Evolutionary conservation across 2,329 filamentous ascomycete genomes (phyloP), one percentile per base, ranked within the genome.

Genomic region (Calonectria honghensis): DNA sequence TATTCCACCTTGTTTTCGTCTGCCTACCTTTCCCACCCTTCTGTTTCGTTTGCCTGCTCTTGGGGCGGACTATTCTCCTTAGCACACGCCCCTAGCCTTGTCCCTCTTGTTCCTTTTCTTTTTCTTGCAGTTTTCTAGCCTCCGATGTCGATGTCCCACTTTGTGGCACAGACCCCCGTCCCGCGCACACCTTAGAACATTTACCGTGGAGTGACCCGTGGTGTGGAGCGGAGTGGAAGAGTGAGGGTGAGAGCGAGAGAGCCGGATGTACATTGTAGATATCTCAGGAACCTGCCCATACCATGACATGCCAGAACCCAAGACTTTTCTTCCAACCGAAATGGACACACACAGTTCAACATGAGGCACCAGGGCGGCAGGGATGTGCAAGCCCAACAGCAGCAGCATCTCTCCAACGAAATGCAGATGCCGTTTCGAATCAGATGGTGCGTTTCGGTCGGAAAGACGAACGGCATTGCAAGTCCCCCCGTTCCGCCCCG

Each of bases 131-230:
- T 45, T 70, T 73, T 61, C 59, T 70, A 50, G 59, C 57, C 51
- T 66, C 66, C 67, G 72, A 73, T 66, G 66, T 51, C 70, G 39
- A 72, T 50, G 39, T 31, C 57, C 71, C 66, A 70, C 67, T 59
- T 27, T 70, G 29, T 65, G 39, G 65, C 70, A 73, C 70, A 68
- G 70, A 64, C 70, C 31, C 37, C 57, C 48, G 67, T 51, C 50
- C 41, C 66, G 67, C 45, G 64, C 52, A 65, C 69, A 32, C 31
- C 50, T 51, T 72, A 63, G 35, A 63, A 37, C 57, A 27, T 52
- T 59, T 67, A 39, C 52, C 51, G 51, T 65, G 35, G 57, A 63
- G 57, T 31, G 57, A 63, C 35, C 57, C 61, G 59, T 65, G 48
- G 35, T 71, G 48, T 45, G 32, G 65, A 67, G 54, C 50, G 70